Evolutionary conservation across 2,329 filamentous ascomycete species (phyloP), one percentile per base, ranked within the genome.

Genomic region (Fusarium sp.): DNA sequence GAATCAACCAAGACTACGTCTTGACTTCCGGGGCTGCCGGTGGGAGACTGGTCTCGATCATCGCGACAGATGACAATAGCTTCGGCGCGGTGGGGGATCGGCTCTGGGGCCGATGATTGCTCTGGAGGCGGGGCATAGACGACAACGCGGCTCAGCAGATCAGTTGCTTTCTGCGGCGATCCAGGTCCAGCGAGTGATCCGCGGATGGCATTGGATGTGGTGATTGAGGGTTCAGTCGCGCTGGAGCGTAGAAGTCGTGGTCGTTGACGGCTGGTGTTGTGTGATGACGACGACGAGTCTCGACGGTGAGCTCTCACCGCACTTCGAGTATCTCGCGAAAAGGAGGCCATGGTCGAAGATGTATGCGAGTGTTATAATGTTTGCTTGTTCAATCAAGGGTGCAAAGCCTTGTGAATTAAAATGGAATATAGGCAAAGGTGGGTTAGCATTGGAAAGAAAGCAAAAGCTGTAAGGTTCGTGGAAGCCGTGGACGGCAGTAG

Each of bases 191-290:
- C 86, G 52, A 90, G 81, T 42, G 89, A 84, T 65, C 87, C 86
- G 63, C 86, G 83, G 70, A 86, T 88, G 36, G 86, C 86, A 73
- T 87, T 89, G 35, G 88, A 88, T 6, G 87, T 85, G 14, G 88
- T 90, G 73, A 91, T 86, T 31, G 88, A 89, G 5, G 89, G 89
- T 70, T 89, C 89, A 13, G 89, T 91, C 35, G 86, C 87, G 63
- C 85, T 85, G 31, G 89, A 87, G 68, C 89, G 85, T 50, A 90
- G 82, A 47, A 91, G 84, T 60, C 86, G 85, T 38, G 89, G 89
- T 68, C 89, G 84, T 73, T 87, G 84, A 66, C 84, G 81, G 66
- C 66, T 77, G 35, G 74, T 65, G 59, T 70, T 70, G 52, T 79
- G 73, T 58, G 73, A 75, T 22, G 69, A 75, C 35, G 72, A 75